phyloP scores from a whole-genome alignment of 371 early-diverging fungal species.

The Fennellomyces sp. region DNA sequence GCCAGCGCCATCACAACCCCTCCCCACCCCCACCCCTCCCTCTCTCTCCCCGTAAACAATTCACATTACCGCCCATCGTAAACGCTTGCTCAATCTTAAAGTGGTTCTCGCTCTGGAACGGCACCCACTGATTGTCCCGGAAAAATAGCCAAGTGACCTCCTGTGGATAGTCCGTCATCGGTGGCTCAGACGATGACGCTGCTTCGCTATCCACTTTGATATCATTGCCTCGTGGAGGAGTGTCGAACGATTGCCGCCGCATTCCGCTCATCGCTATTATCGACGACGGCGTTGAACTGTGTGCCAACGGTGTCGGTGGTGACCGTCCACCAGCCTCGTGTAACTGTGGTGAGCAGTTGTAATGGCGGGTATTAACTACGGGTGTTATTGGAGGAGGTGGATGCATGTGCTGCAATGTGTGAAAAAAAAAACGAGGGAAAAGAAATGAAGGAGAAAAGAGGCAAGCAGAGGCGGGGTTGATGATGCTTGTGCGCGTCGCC shows the following conservation, averaged over 20 bases:
- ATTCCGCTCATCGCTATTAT: neutral
- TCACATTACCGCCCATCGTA: conserved; percentile 49
- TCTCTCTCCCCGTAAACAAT: too few relatives aligned
- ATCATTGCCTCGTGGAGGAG: neutral
- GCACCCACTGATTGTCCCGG: conserved; percentile 51
- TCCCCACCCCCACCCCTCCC: too few relatives aligned
- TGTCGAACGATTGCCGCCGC: neutral
- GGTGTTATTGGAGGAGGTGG: neutral
- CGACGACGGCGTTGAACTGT: neutral
- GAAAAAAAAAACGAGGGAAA: neutral
- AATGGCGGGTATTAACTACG: neutral
- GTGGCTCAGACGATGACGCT: conserved; percentile 9
- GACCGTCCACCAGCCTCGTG: neutral
- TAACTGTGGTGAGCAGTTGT: neutral
- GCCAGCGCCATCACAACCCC: neutral
- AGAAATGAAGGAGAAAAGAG: too few relatives aligned
- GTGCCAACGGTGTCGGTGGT: neutral
- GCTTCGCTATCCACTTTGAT: neutral
- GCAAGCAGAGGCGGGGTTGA: too few relatives aligned
- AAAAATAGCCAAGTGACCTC: conserved; percentile 57
- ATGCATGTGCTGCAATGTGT: neutral
- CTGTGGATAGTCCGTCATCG: conserved; percentile 34
- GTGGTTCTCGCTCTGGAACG: conserved; percentile 53
- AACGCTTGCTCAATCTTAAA: conserved; percentile 54
- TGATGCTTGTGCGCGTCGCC: too few relatives aligned